A percentile compares a stretch with the other conserved stretches of the same genome.
These are phyloP conservation scores for Blastobotrys ciferrii DNA, from an alignment of 1,139 yeast genomes.

Conservation along the genomic window DNA sequence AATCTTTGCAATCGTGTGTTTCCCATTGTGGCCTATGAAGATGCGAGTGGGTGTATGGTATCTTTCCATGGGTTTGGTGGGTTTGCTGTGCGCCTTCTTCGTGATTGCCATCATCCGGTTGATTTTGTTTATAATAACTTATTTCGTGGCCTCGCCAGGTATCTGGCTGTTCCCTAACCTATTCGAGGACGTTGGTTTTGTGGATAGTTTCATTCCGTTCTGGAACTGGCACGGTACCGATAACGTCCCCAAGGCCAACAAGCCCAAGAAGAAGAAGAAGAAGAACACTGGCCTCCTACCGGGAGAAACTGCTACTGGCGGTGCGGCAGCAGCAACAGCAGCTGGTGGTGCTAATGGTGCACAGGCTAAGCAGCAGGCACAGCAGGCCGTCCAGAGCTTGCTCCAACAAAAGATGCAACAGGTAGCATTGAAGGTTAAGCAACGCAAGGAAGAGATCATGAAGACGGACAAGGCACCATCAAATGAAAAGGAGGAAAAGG, in stretches of 20 bases:
- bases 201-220: constrained; percentile 86
- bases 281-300: constrained; percentile 15
- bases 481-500: constrained; percentile 10
- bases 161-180: constrained; percentile 96
- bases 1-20: constrained; percentile 74
- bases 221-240: constrained; percentile 74
- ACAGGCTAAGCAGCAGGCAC: constrained; percentile 12
- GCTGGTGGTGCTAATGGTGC: constrained; percentile 8
- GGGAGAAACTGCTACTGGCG: constrained; percentile 13
- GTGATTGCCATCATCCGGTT: constrained; percentile 77
- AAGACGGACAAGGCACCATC: constrained; percentile 13
- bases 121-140: constrained; percentile 63
- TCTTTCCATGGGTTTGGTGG: constrained; percentile 72
- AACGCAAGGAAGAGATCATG: constrained; percentile 13
- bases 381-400: constrained; percentile 11
- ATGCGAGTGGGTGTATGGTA: constrained; percentile 94
- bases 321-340: constrained; percentile 9
- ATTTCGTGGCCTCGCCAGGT: constrained; percentile 60
- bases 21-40: constrained; percentile 93
- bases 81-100: constrained; percentile 72
- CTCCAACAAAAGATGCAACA: constrained; percentile 19
- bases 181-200: constrained; percentile 91
- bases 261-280: constrained; percentile 28
- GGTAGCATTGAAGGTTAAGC: constrained; percentile 13
- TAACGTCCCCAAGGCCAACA: constrained; percentile 33